phyloP scores from a whole-genome alignment of 306 rosid species.

The Castanospermum australe region DNA sequence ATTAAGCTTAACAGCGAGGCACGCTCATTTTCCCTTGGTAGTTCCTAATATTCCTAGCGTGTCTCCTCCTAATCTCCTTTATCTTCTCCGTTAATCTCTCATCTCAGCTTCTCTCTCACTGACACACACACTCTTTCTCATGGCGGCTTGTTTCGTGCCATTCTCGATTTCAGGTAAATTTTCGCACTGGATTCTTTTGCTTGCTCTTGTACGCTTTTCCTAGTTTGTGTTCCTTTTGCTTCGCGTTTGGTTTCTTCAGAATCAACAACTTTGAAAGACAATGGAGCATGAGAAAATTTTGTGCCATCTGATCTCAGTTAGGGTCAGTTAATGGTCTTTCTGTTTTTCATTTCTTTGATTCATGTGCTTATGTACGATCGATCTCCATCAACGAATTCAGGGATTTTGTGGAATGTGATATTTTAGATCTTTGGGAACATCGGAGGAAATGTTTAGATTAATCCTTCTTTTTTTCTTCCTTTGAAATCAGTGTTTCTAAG shows the following conservation, averaged over 20 bases:
- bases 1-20: no score
- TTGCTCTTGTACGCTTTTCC: neutral
- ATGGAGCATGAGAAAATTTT: neutral
- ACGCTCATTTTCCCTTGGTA: no score
- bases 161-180: conserved; percentile 27
- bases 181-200: neutral
- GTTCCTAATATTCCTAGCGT: no score
- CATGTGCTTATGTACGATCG: neutral
- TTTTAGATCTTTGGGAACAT: neutral
- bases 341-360: neutral
- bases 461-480: neutral
- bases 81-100: neutral
- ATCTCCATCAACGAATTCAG: neutral
- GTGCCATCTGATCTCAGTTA: neutral
- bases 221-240: neutral
- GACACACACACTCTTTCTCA: neutral
- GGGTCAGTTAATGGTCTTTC: neutral
- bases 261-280: neutral
- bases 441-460: neutral
- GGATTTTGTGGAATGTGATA: neutral
- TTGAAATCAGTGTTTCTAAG: neutral
- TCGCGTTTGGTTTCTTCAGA: neutral
- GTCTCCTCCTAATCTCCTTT: neutral
- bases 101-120: neutral
- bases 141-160: conserved; percentile 57